Percentiles rank a stretch among this genome's conserved stretches.
Evolutionary conservation across 805 yeast genomes (phyloP).

Genomic region (Teunomyces lycoperdinae): DNA sequence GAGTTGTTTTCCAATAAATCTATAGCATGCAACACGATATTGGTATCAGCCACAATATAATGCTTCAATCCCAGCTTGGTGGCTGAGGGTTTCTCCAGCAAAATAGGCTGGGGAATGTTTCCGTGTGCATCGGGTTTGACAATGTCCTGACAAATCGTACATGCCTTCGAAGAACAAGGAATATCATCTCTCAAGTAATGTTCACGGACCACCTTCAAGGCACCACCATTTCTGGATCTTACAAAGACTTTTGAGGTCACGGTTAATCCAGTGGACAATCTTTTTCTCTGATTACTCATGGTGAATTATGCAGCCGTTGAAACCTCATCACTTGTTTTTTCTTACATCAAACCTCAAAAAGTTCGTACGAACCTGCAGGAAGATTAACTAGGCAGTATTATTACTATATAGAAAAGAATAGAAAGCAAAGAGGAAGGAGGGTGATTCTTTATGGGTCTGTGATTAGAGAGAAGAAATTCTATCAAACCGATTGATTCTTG

Average conservation of each 20-base stretch:
- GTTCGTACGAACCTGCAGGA: background rate
- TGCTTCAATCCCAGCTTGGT: constrained; percentile 59
- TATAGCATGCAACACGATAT: constrained; percentile 81
- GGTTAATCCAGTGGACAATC: constrained; percentile 43
- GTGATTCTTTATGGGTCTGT: too few relatives aligned
- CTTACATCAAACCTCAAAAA: background rate
- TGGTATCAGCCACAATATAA: constrained; percentile 83
- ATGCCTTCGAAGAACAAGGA: constrained; percentile 78
- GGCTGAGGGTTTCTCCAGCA: constrained; percentile 59
- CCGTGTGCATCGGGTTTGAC: constrained; percentile 66
- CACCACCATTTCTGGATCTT: constrained; percentile 84
- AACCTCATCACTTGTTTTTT: constrained; percentile 7
- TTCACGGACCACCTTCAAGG: constrained; percentile 88
- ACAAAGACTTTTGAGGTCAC: constrained; percentile 90
- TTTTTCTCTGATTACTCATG: constrained; percentile 28
- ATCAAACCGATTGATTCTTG: background rate
- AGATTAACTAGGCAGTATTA: too few relatives aligned
- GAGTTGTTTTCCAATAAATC: constrained; percentile 78
- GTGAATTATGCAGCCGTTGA: background rate
- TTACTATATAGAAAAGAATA: too few relatives aligned
- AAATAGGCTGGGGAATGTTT: constrained; percentile 59
- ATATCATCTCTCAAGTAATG: constrained; percentile 91
- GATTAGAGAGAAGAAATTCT: background rate
- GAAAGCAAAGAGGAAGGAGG: too few relatives aligned
- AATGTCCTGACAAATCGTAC: constrained; percentile 57